Evolutionary conservation across 2,329 filamentous ascomycete genomes (phyloP), one percentile per base, ranked within the genome.

Genomic region (Emydomyces testavorans): DNA sequence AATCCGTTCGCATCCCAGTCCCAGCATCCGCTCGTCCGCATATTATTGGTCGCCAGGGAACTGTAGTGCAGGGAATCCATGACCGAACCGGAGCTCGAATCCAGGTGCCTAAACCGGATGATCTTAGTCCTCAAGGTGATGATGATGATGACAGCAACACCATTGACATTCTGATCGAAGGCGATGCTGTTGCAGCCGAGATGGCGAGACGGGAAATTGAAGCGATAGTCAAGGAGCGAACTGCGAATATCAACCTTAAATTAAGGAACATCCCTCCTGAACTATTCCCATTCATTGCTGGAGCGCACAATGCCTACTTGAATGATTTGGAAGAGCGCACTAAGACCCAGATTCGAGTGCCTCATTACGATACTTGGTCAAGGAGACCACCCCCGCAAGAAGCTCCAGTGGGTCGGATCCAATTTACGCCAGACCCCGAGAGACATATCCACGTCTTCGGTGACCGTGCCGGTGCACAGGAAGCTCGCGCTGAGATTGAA

Each of bases 211-310:
- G 85, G 49, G 83, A 86, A 57, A 92, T 98, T 58, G 75, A 86
- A 59, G 83, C 82, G 59, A 95, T 96, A 62, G 87, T 86, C 48
- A 83, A 83, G 58, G 88, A 95, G 66, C 82, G 87, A 53, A 81
- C 85, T 46, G 83, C 86, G 48, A 90, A 83, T 57, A 78, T 89
- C 60, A 92, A 79, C 68, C 76, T 87, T 49, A 86, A 85, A 58
- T 68, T 98, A 55, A 86, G 82, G 65, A 80, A 82, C 41, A 83
- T 98, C 51, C 89, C 92, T 6, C 78, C 87, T 21, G 88, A 94
- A 63, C 93, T 92, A 66, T 98, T 92, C 68, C 90, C 90, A 45
- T 98, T 98, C 72, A 82, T 98, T 64, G 83, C 87, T 20, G 88
- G 88, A 41, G 79, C 82, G 7, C 77, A 83, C 62, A 85, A 88